Conservation (phyloP, 169 alveolate species). For the Toxoplasma gondii region DNA sequence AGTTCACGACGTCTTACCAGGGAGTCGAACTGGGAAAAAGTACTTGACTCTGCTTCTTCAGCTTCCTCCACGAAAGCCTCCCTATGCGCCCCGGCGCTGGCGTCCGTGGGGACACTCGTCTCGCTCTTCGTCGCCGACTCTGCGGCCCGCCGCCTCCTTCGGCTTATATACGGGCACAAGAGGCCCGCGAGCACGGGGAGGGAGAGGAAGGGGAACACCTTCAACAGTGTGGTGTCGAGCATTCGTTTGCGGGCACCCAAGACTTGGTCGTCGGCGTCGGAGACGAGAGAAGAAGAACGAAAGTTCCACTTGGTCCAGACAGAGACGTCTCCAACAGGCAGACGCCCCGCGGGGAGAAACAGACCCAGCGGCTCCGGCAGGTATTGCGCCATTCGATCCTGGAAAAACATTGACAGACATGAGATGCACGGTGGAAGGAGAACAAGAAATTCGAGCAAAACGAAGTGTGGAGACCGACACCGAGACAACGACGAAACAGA, state of each 20-base stretch:
- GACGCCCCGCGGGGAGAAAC: not conserved
- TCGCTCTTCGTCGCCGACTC: not conserved
- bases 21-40: not conserved
- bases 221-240: constrained; percentile 10
- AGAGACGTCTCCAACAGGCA: constrained; percentile 5
- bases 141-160: not conserved
- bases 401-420: not conserved
- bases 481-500: no score
- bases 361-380: constrained; percentile 5
- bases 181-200: constrained; percentile 6
- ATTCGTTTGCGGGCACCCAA: not conserved
- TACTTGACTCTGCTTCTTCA: not conserved
- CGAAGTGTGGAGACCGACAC: no score
- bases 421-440: not conserved
- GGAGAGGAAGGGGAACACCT: constrained; percentile 16
- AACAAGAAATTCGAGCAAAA: no score
- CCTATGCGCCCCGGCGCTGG: not conserved
- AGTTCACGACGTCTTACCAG: not conserved
- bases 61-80: not conserved
- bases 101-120: not conserved
- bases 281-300: not conserved
- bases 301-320: not conserved
- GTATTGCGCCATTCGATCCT: constrained; percentile 30
- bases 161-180: not conserved
- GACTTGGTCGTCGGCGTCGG: not conserved